phyloP scores from a whole-genome alignment of 495 filamentous ascomycete species.

The Geoglossum glabrum region DNA sequence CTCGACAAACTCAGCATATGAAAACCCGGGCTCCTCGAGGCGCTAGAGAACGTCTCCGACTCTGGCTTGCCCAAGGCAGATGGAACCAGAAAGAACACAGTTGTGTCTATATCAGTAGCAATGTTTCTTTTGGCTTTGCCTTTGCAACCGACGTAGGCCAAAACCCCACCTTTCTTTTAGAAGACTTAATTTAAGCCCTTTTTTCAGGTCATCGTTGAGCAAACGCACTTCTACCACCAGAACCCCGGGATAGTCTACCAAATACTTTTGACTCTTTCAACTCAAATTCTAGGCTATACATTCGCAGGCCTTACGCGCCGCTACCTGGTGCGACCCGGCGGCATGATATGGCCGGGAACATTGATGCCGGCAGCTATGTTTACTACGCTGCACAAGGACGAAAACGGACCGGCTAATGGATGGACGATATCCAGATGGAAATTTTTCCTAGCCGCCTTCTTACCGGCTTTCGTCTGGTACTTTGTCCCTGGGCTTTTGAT shows the following conservation, averaged over 20 bases:
- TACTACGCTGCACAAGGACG: constrained; percentile 63
- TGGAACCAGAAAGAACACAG: constrained; percentile 82
- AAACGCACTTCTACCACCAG: constrained; percentile 73
- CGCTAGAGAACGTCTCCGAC: constrained; percentile 27
- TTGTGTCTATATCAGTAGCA: constrained; percentile 75
- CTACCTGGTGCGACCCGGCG: constrained; percentile 61
- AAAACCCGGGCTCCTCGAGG: background rate
- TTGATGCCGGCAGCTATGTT: constrained; percentile 78
- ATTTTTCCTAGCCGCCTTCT: constrained; percentile 42
- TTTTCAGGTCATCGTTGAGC: constrained; percentile 54
- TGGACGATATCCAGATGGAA: constrained; percentile 65
- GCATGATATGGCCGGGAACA: constrained; percentile 86
- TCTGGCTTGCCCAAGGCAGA: constrained; percentile 59
- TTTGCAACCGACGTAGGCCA: constrained; percentile 49
- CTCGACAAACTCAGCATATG: background rate
- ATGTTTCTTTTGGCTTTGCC: constrained; percentile 78
- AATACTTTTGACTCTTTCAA: constrained; percentile 60
- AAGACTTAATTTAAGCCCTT: background rate
- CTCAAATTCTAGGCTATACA: constrained; percentile 67
- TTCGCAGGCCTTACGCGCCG: constrained; percentile 63
- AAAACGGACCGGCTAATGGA: constrained; percentile 62
- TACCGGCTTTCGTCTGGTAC: constrained; percentile 35
- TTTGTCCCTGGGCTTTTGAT: constrained; percentile 72
- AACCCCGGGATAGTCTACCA: constrained; percentile 55
- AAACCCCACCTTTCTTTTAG: background rate